phyloP scores from a whole-genome alignment of 371 early-diverging fungal species.

The Basidiobolus meristosporus region DNA sequence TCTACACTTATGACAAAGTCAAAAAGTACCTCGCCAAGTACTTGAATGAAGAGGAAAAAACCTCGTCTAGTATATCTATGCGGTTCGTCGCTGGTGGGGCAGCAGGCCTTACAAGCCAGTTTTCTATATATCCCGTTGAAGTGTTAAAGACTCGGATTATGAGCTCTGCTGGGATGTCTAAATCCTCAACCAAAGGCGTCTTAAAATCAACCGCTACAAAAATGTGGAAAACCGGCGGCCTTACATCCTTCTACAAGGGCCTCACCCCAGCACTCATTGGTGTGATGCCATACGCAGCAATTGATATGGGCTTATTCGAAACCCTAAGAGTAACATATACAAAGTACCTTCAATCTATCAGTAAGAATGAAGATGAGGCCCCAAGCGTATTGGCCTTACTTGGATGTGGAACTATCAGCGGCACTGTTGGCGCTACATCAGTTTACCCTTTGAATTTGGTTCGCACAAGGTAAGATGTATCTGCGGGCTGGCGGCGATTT shows the following conservation, averaged over 20 bases:
- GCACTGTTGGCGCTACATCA: constrained; percentile 43
- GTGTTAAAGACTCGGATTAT: constrained; percentile 60
- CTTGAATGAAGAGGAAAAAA: constrained; percentile 25
- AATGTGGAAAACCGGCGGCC: constrained; percentile 34
- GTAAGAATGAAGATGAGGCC: constrained; percentile 10
- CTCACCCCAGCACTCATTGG: constrained; percentile 39
- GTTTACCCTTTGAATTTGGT: constrained; percentile 67
- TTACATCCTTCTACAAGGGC: constrained; percentile 57
- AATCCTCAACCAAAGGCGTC: neutral
- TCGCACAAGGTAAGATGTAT: no score
- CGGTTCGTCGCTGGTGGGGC: constrained; percentile 63
- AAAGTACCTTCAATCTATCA: constrained; percentile 18
- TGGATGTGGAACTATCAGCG: constrained; percentile 53
- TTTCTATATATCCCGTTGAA: constrained; percentile 63
- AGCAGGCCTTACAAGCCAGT: constrained; percentile 56
- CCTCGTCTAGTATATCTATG: no score
- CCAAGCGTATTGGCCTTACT: constrained; percentile 32
- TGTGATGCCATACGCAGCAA: constrained; percentile 66
- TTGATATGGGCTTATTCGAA: constrained; percentile 60
- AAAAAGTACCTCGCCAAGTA: constrained; percentile 31
- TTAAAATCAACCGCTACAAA: constrained; percentile 18
- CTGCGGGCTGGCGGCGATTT: no score
- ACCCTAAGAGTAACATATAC: constrained; percentile 54
- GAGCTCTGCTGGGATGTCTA: constrained; percentile 23
- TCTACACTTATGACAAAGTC: constrained; percentile 46